Percentiles rank a stretch among this genome's conserved stretches.
phyloP scores from a whole-genome alignment of 2,329 filamentous ascomycete species.

The Aspergillus felis region DNA sequence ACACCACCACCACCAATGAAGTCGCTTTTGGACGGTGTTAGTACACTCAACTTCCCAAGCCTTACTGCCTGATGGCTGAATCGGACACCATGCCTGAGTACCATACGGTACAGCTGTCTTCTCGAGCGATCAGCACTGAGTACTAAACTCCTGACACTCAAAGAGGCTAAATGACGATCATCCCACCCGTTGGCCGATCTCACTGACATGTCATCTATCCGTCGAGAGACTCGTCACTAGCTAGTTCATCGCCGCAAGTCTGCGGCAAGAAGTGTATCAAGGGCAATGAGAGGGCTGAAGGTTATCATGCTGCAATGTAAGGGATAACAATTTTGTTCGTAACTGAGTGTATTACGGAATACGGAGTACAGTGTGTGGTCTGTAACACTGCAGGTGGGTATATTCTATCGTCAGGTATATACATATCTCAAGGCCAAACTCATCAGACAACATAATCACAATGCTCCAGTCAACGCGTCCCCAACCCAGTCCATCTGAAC shows the following conservation, averaged over 20 bases:
- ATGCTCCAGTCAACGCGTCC: constrained; percentile 40
- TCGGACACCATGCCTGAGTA: not conserved
- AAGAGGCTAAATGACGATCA: not conserved
- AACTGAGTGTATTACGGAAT: not conserved
- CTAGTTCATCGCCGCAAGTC: not conserved
- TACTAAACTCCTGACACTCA: not conserved
- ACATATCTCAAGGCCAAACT: not conserved
- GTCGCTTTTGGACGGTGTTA: not conserved
- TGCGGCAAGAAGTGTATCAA: not conserved
- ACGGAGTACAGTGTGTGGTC: not conserved
- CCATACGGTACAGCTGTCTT: not conserved
- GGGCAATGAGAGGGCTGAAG: not conserved
- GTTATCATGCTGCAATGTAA: not conserved
- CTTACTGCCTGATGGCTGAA: too few relatives aligned
- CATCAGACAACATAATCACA: not conserved
- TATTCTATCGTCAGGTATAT: not conserved
- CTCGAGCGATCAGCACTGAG: not conserved
- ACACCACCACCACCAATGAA: not conserved
- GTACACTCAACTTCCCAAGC: not conserved
- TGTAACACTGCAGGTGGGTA: not conserved
- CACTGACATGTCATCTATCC: not conserved
- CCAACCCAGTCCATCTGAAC: constrained; percentile 61
- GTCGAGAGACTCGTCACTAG: not conserved
- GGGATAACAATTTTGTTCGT: not conserved
- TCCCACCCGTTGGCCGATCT: not conserved